Percentiles rank a stretch among this genome's conserved stretches.
These are phyloP conservation scores for Fusarium sp. DNA, from an alignment of 2,329 filamentous ascomycete species.

Conservation along the genomic window DNA sequence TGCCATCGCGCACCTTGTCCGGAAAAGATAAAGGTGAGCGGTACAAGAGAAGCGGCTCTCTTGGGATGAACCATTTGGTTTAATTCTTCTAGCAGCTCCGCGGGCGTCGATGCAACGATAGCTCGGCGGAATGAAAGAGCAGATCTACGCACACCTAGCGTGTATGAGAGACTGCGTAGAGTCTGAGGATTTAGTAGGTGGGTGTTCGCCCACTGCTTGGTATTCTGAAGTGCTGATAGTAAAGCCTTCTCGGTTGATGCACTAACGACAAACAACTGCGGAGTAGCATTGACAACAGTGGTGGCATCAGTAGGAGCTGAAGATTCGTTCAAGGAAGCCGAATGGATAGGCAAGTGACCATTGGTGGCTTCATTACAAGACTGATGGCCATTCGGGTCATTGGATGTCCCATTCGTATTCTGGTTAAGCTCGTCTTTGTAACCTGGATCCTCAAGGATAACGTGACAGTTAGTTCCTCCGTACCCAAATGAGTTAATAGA, in stretches of 20 bases:
- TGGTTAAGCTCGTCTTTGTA: neutral
- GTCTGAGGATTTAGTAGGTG: neutral
- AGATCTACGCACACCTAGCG: neutral
- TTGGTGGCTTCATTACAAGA: neutral
- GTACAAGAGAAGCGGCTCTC: neutral
- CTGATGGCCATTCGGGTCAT: rapidly evolving
- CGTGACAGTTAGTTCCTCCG: conserved; percentile 4
- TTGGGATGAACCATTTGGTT: neutral
- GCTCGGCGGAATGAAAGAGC: neutral
- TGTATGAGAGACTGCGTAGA: neutral
- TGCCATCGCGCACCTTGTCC: conserved; percentile 3
- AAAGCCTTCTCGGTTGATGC: conserved; percentile 3
- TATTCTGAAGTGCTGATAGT: neutral
- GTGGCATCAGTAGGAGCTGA: neutral
- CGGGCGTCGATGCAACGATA: neutral
- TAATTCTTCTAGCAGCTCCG: neutral
- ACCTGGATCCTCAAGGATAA: neutral
- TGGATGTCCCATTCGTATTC: neutral
- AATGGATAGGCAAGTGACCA: neutral
- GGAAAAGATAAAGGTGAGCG: neutral
- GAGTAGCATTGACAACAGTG: neutral
- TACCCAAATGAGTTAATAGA: conserved; percentile 7
- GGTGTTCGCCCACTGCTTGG: neutral
- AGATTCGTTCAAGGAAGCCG: neutral
- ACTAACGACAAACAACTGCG: neutral